A percentile compares a stretch with the other conserved stretches of the same genome.
Conservation (phyloP, 805 yeast genomes). For the Torulaspora delbrueckii region DNA sequence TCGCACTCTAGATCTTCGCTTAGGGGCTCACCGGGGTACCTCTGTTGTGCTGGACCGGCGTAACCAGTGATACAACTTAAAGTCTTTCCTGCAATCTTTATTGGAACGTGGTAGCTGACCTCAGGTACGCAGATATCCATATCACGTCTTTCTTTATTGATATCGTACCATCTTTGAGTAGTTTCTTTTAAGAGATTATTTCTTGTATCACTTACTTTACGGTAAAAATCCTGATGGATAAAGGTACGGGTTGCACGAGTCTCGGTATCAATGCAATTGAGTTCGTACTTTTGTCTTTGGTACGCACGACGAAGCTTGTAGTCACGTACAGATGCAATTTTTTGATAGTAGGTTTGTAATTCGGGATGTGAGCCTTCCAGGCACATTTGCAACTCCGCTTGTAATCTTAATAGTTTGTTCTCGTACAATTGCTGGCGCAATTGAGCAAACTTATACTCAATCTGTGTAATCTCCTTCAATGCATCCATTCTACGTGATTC, state of each 20-base stretch:
- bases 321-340: constrained; percentile 69
- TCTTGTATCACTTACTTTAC: constrained; percentile 62
- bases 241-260: constrained; percentile 74
- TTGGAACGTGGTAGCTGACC: constrained; percentile 45
- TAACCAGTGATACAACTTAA: constrained; percentile 37
- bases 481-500: constrained; percentile 30
- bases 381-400: constrained; percentile 83
- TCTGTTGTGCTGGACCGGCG: constrained; percentile 34
- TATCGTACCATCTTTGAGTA: constrained; percentile 85
- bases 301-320: constrained; percentile 53
- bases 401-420: constrained; percentile 70
- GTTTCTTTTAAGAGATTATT: constrained; percentile 61
- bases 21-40: constrained; percentile 32
- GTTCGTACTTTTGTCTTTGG: constrained; percentile 54
- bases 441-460: constrained; percentile 82
- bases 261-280: constrained; percentile 72
- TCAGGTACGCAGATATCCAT: constrained; percentile 54
- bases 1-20: constrained; percentile 39
- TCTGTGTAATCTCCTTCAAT: constrained; percentile 63
- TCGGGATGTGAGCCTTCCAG: constrained; percentile 90
- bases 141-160: constrained; percentile 80
- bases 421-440: constrained; percentile 80
- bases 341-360: constrained; percentile 61
- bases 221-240: constrained; percentile 78
- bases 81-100: constrained; percentile 32